Evolutionary conservation across 1,284 basidiomycete species (phyloP).

Genomic region (Erythrobasidium hasegawianum): DNA sequence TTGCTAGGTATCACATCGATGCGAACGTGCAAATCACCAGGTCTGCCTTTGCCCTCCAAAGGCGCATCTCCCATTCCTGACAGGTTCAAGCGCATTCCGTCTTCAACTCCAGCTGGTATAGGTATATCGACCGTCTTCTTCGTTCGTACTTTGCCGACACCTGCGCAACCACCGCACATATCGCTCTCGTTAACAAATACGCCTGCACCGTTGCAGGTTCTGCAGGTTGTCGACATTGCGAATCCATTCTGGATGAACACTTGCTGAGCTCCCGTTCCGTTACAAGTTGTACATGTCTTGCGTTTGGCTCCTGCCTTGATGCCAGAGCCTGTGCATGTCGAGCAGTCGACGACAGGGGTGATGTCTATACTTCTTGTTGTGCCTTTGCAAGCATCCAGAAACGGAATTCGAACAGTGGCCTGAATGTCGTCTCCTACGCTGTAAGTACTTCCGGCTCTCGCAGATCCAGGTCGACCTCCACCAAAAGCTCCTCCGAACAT

Average conservation of each 20-base stretch:
- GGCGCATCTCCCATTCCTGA: slow-evolving; percentile 82
- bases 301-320: slow-evolving; percentile 83
- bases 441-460: slow-evolving; percentile 37
- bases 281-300: slow-evolving; percentile 72
- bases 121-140: slow-evolving; percentile 76
- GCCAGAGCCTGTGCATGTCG: slow-evolving; percentile 78
- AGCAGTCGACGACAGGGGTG: slow-evolving; percentile 78
- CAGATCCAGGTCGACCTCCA: slow-evolving; percentile 46
- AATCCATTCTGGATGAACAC: slow-evolving; percentile 93
- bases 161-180: slow-evolving; percentile 76
- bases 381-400: slow-evolving; percentile 92
- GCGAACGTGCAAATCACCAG: slow-evolving; percentile 84
- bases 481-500: slow-evolving; percentile 70
- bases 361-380: slow-evolving; percentile 71
- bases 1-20: slow-evolving; percentile 79
- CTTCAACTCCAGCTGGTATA: slow-evolving; percentile 88
- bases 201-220: slow-evolving; percentile 77
- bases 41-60: slow-evolving; percentile 61
- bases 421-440: slow-evolving; percentile 79
- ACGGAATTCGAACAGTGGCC: slow-evolving; percentile 68
- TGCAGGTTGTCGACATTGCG: slow-evolving; percentile 94
- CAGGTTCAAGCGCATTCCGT: slow-evolving; percentile 89
- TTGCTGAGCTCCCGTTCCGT: slow-evolving; percentile 80
- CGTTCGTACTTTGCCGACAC: slow-evolving; percentile 80
- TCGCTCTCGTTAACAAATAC: slow-evolving; percentile 71